Evolutionary conservation across 495 filamentous ascomycete genomes (phyloP).

Genomic region (Xylaria venustula): DNA sequence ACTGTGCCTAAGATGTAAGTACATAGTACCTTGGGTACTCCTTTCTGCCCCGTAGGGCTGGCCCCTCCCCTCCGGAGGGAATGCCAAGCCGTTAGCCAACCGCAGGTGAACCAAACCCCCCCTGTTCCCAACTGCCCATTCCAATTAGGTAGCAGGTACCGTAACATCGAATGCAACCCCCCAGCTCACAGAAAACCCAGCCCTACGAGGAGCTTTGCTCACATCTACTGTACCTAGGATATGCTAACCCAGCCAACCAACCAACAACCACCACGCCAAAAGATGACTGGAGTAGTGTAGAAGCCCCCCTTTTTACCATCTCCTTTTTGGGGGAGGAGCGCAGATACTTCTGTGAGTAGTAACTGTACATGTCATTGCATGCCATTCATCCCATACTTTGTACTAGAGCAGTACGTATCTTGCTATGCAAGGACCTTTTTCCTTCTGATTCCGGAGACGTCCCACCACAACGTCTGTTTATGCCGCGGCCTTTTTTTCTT

Average conservation of each 20-base stretch:
- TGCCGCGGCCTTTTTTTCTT: not conserved
- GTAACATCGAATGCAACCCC: not conserved
- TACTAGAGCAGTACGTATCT: too few species aligned
- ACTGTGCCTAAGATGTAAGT: too few species aligned
- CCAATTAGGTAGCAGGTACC: too few species aligned
- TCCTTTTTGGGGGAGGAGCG: not conserved
- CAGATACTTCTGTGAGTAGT: too few species aligned
- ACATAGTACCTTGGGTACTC: too few species aligned
- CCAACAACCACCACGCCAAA: too few species aligned
- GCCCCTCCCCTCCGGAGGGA: not conserved
- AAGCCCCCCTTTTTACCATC: not conserved
- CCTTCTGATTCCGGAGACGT: not conserved
- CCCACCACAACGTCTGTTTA: not conserved
- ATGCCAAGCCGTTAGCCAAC: constrained; percentile 4
- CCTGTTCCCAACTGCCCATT: not conserved
- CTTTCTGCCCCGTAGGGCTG: constrained; percentile 10
- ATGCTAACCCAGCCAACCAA: too few species aligned
- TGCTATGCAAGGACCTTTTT: too few species aligned
- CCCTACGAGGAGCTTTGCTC: not conserved
- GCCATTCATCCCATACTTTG: too few species aligned
- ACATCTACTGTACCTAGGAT: too few species aligned
- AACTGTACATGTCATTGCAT: too few species aligned
- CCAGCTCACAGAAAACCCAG: not conserved
- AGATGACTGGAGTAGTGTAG: too few species aligned
- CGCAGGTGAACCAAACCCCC: not conserved